Evolutionary conservation across 208 protist species (phyloP).

Genomic region (Trypanosoma brucei): DNA sequence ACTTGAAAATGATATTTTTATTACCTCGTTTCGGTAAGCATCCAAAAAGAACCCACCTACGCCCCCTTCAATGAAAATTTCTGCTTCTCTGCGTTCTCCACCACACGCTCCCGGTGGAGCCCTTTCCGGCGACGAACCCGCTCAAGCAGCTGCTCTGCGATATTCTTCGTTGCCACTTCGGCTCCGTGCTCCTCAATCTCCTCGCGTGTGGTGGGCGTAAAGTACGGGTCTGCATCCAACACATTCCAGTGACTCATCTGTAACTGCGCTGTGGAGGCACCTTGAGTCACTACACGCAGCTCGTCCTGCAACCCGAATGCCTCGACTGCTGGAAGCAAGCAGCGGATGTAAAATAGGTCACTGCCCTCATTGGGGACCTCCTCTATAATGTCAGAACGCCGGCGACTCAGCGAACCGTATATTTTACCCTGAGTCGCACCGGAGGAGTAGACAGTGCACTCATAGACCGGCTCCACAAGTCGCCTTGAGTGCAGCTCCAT

Average conservation of each 20-base stretch:
- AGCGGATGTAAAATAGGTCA: conserved; percentile 93
- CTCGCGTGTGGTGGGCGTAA: conserved; percentile 95
- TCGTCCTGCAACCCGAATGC: conserved; percentile 97
- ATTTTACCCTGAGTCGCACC: conserved; percentile 82
- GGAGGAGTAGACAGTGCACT: conserved; percentile 95
- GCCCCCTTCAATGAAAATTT: conserved; percentile 87
- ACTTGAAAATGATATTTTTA: not conserved
- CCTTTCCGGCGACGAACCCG: conserved; percentile 84
- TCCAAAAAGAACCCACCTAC: conserved; percentile 17
- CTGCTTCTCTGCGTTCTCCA: conserved; percentile 86
- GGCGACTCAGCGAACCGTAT: conserved; percentile 84
- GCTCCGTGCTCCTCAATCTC: conserved; percentile 95
- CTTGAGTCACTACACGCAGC: conserved; percentile 91
- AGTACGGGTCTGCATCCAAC: conserved; percentile 95
- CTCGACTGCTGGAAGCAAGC: conserved; percentile 94
- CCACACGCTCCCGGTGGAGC: conserved; percentile 74
- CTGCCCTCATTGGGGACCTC: conserved; percentile 97
- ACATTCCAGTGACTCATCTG: conserved; percentile 93
- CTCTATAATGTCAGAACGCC: conserved; percentile 88
- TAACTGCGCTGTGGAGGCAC: conserved; percentile 94
- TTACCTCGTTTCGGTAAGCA: conserved; percentile 1
- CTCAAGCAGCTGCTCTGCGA: conserved; percentile 79
- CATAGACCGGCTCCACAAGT: conserved; percentile 96
- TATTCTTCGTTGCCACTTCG: conserved; percentile 85
- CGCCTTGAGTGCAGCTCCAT: conserved; percentile 90